phyloP scores from a whole-genome alignment of 2,329 filamentous ascomycete genomes.

The Cercospora sesami region DNA sequence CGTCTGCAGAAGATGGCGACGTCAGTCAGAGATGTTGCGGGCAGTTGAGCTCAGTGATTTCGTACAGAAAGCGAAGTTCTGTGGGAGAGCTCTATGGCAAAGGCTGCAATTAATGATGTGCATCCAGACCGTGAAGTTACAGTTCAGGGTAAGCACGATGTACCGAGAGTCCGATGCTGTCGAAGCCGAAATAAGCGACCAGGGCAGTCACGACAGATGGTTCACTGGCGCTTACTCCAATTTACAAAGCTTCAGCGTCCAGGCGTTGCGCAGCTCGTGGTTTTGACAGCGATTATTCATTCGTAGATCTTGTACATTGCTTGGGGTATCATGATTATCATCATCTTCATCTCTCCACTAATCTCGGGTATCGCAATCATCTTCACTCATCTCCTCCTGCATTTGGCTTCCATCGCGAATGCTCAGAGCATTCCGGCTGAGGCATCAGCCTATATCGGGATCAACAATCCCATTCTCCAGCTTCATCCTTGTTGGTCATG shows the following conservation, averaged over 20 bases:
- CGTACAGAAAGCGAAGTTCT: background rate
- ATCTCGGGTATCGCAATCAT: background rate
- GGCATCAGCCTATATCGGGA: background rate
- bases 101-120: background rate
- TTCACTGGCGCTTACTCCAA: background rate
- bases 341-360: background rate
- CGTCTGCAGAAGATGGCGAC: background rate
- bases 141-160: background rate
- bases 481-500: background rate
- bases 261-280: background rate
- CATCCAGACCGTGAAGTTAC: background rate
- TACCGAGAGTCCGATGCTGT: background rate
- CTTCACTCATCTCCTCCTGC: background rate
- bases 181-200: background rate
- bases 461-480: background rate
- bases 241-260: background rate
- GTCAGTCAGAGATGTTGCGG: background rate
- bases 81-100: too few relatives aligned
- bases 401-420: background rate
- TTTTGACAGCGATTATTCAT: background rate
- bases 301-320: background rate
- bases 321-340: conserved; percentile 1
- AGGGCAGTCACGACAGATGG: background rate
- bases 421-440: background rate
- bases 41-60: background rate